These are phyloP conservation scores for Chaetomidium leptoderma DNA, from an alignment of 495 filamentous ascomycete genomes.

Conservation along the genomic window DNA sequence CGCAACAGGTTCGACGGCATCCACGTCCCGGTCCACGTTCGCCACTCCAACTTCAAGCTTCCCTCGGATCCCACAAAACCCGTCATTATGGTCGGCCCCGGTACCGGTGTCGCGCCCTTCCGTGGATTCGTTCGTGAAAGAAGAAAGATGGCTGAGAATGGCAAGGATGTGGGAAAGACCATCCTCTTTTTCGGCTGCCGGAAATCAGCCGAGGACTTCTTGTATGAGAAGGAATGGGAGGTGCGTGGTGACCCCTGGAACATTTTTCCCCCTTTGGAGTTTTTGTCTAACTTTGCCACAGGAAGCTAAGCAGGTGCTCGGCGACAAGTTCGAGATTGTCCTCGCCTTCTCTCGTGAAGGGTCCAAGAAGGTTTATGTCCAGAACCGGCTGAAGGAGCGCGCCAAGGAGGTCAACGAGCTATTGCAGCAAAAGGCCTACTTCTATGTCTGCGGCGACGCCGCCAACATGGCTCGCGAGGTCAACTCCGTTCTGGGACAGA, in stretches of 20 bases:
- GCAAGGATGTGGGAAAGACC: slow-evolving; percentile 82
- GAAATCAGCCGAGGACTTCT: slow-evolving; percentile 76
- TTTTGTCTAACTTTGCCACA: slow-evolving; percentile 35
- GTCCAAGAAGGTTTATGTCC: slow-evolving; percentile 89
- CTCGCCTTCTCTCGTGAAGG: slow-evolving; percentile 90
- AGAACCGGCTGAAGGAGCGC: slow-evolving; percentile 81
- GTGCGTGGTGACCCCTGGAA: slow-evolving; percentile 63
- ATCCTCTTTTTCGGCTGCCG: slow-evolving; percentile 94
- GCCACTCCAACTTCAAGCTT: slow-evolving; percentile 98
- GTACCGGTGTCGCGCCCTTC: slow-evolving; percentile 96
- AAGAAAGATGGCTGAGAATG: slow-evolving; percentile 70
- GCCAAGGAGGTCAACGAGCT: slow-evolving; percentile 84
- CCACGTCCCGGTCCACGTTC: slow-evolving; percentile 91
- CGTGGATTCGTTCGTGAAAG: slow-evolving; percentile 93
- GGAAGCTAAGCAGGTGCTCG: slow-evolving; percentile 76
- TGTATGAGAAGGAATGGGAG: slow-evolving; percentile 91
- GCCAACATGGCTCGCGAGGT: slow-evolving; percentile 98
- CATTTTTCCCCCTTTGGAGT: not conserved
- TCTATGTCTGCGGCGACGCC: slow-evolving; percentile 98
- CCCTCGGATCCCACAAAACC: slow-evolving; percentile 92
- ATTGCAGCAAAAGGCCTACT: slow-evolving; percentile 79
- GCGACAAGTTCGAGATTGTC: slow-evolving; percentile 80
- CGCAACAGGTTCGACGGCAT: slow-evolving; percentile 97
- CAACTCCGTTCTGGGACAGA: slow-evolving; percentile 76
- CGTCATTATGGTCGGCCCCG: slow-evolving; percentile 92